Evolutionary conservation across 78 protist genomes (phyloP), one percentile per base, ranked within the genome.

Genomic region (Dictyostelium brefeldianum): DNA sequence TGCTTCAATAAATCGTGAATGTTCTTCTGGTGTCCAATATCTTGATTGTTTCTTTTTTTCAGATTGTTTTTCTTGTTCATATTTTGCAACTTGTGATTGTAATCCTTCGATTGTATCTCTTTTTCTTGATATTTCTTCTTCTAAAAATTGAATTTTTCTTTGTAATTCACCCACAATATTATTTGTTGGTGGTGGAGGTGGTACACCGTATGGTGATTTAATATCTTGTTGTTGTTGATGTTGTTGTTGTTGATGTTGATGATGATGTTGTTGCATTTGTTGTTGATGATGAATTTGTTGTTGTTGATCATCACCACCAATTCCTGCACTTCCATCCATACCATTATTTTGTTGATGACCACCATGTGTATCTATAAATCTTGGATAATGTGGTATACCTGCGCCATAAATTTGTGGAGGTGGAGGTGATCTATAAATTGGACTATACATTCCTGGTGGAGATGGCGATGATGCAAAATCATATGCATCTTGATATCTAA

Each of bases 21-120:
- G 94, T 25, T 90, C 94, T 7, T 90, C 94, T 1, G 89, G 89
- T 62, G 90, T 81, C 94, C 94, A 90, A 27, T 90, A 90, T 20
- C 94, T 59, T 4, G 77, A 51, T 47, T 90, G 94, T 48, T 87
- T 87, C 64, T 87, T 87, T 80, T 87, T 87, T 18, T 87, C 92
- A 7, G 92, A 74, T 51, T 87, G 92, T 43, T 77, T 75, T n/a
- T 87, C 92, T 64, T 87, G 92, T 59, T 87, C 92, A 43, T 87
- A 87, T 27, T 77, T 74, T 1, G 74, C 50, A 57, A 87, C 70
- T 77, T 87, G 92, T 59, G 56, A 56, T 87, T 87, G 92, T 14
- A 87, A 74, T 11, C 77, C 83, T 10, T 87, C 83, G 47, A 87
- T 87, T 7, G 92, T 77, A 12, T 87, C 92, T 65, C 71, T 87